Percentiles rank a stretch among this genome's conserved stretches.
Evolutionary conservation across 352 stramenopile genomes (phyloP).

Genomic region (Phytophthora chlamydospora): DNA sequence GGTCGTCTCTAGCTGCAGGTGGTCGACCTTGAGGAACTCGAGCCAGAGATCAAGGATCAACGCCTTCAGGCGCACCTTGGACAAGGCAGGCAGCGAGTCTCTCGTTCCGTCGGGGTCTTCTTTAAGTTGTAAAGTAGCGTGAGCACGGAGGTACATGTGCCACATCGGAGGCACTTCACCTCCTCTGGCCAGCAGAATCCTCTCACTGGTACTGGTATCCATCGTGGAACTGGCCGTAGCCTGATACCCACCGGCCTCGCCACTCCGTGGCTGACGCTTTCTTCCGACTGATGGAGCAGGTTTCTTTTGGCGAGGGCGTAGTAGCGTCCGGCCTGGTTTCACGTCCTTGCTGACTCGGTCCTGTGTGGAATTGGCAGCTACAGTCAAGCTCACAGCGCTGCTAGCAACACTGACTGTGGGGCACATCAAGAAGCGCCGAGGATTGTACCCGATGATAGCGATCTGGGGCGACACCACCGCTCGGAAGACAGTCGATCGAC

Average conservation of each 20-base stretch:
- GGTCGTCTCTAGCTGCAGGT: conserved; percentile 59
- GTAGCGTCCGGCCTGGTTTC: conserved; percentile 20
- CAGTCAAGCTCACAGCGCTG: neutral
- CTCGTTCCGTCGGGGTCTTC: conserved; percentile 17
- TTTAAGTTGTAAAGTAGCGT: conserved; percentile 20
- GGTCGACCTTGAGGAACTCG: conserved; percentile 76
- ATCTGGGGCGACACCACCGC: conserved; percentile 54
- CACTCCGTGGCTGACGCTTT: conserved; percentile 24
- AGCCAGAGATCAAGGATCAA: conserved; percentile 75
- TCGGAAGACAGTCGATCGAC: conserved; percentile 49
- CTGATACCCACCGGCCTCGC: conserved; percentile 18
- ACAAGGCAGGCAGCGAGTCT: conserved; percentile 35
- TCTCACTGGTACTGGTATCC: conserved; percentile 21
- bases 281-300: conserved; percentile 5
- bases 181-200: conserved; percentile 21
- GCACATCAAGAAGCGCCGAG: conserved; percentile 33
- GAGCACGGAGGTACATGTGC: conserved; percentile 44
- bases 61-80: conserved; percentile 36
- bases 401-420: neutral
- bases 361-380: neutral
- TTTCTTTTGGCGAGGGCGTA: conserved; percentile 33
- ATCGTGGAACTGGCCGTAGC: neutral
- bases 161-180: conserved; percentile 41
- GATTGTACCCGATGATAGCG: conserved; percentile 48
- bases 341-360: conserved; percentile 26